Conservation (phyloP, 805 yeast species). For the Ogataea philodendri region DNA sequence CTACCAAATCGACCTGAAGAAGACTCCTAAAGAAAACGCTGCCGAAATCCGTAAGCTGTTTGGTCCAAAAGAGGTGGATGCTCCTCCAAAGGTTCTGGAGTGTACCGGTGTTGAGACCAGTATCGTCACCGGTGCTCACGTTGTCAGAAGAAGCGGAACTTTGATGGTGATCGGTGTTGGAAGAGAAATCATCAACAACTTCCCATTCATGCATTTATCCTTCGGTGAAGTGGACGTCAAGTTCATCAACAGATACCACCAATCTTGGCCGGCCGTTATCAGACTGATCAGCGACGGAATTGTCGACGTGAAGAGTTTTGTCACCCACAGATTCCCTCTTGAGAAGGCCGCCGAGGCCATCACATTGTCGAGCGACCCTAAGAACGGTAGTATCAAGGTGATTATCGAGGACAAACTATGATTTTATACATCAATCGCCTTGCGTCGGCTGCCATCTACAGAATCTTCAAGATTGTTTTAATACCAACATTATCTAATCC, state of each 20-base stretch:
- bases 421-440: too few relatives aligned
- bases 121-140: constrained; percentile 45
- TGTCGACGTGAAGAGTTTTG: constrained; percentile 42
- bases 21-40: constrained; percentile 39
- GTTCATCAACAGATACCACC: constrained; percentile 53
- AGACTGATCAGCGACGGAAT: constrained; percentile 44
- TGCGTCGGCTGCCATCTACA: too few relatives aligned
- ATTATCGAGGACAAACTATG: constrained; percentile 40
- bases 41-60: constrained; percentile 35
- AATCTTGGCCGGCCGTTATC: constrained; percentile 57
- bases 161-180: constrained; percentile 54
- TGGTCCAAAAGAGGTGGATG: constrained; percentile 37
- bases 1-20: constrained; percentile 38
- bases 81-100: constrained; percentile 47
- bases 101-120: constrained; percentile 55
- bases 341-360: constrained; percentile 49
- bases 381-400: constrained; percentile 46
- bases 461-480: too few relatives aligned
- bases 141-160: constrained; percentile 46
- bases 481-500: too few relatives aligned
- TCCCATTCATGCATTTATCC: constrained; percentile 55
- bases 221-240: constrained; percentile 51
- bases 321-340: constrained; percentile 47
- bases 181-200: constrained; percentile 40
- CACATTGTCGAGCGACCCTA: constrained; percentile 38